These are phyloP conservation scores for Plasmodium chabaudi DNA, from an alignment of 169 alveolate species.

Conservation along the genomic window DNA sequence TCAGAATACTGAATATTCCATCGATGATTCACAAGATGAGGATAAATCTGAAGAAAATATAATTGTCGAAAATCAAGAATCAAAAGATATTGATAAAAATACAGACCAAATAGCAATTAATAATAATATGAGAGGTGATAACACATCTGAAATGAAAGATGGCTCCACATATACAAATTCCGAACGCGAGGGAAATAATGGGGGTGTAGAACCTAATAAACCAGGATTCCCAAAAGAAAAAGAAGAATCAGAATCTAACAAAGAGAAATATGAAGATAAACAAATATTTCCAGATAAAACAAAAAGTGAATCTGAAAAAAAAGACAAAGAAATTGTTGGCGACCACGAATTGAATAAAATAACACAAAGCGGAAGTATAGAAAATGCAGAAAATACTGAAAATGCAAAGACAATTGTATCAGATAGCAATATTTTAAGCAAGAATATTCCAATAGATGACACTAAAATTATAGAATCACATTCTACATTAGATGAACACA, in stretches of 20 bases:
- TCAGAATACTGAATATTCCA: not conserved
- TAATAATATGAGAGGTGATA: not conserved
- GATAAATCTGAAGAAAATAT: not conserved
- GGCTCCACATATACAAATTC: not conserved
- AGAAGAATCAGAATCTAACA: not conserved
- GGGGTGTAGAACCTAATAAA: not conserved
- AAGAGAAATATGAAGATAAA: not conserved
- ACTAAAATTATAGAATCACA: not conserved
- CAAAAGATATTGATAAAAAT: not conserved
- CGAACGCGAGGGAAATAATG: not conserved
- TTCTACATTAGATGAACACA: conserved; percentile 7
- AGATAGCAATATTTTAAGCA: not conserved
- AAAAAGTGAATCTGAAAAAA: not conserved
- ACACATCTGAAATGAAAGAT: not conserved
- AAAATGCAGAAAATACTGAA: conserved; percentile 6
- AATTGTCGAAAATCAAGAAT: not conserved
- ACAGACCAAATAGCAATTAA: not conserved
- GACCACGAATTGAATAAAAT: not conserved
- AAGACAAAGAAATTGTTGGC: not conserved
- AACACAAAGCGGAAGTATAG: not conserved
- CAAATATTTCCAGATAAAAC: not conserved
- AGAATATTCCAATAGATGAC: not conserved
- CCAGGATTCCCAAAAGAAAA: not conserved
- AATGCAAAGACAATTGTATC: no score
- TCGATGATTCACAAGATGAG: not conserved